A percentile compares a stretch with the other conserved stretches of the same genome.
These are phyloP conservation scores for Populus ilicifolia DNA, from an alignment of 345 rosid species.

Conservation along the genomic window DNA sequence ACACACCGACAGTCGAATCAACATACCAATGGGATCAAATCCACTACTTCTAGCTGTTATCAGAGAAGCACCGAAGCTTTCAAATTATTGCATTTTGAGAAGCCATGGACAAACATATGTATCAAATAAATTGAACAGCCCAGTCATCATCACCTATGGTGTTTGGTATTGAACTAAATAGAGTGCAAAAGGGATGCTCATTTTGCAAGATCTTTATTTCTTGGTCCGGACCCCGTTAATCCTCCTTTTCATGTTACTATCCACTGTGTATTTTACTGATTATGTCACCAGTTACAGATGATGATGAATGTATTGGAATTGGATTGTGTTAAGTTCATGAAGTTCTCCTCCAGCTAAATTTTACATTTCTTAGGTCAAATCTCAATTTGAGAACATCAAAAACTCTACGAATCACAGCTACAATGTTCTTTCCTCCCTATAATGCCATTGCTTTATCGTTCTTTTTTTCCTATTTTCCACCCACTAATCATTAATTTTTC, in stretches of 20 bases:
- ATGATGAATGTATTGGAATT: not conserved
- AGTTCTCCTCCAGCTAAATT: not conserved
- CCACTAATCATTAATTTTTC: not conserved
- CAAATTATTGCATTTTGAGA: not conserved
- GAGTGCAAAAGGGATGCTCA: not conserved
- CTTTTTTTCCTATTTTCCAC: not conserved
- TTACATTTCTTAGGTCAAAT: not conserved
- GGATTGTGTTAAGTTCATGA: not conserved
- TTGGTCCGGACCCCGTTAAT: not conserved
- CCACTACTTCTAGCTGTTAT: too few species aligned
- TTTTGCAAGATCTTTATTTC: not conserved
- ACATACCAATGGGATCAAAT: too few species aligned
- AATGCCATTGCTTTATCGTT: not conserved
- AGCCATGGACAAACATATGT: not conserved
- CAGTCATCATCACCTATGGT: not conserved
- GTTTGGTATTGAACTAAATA: not conserved
- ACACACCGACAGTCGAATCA: not conserved
- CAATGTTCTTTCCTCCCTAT: not conserved
- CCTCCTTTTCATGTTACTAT: not conserved
- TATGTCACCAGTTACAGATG: not conserved
- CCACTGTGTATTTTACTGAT: not conserved
- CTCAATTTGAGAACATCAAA: not conserved
- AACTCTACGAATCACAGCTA: not conserved
- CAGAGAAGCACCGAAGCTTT: not conserved
- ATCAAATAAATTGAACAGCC: not conserved